A percentile compares a stretch with the other conserved stretches of the same genome.
phyloP scores from a whole-genome alignment of 202 grass and related monocot genomes.

The Schoenoplectus tabernaemontani region DNA sequence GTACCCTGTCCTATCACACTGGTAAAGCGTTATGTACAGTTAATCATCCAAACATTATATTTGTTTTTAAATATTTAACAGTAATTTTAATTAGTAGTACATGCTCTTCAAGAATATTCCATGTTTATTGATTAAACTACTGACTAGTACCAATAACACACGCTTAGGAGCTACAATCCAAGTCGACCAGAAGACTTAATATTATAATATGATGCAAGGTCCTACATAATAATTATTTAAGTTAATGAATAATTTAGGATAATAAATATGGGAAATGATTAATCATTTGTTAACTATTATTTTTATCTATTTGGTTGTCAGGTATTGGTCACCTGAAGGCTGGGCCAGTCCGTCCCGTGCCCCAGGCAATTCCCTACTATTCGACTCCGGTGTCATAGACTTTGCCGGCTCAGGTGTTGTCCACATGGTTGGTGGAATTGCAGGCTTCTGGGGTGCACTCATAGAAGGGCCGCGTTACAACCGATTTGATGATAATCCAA shows the following conservation, averaged over 20 bases:
- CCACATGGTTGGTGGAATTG: constrained; percentile 40
- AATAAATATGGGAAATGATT: neutral
- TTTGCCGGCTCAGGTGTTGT: constrained; percentile 42
- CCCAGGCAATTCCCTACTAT: constrained; percentile 8
- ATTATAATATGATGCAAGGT: neutral
- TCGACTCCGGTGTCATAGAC: constrained; percentile 31
- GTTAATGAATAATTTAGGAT: neutral
- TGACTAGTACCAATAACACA: neutral
- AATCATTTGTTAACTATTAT: neutral
- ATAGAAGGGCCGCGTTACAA: constrained; percentile 33
- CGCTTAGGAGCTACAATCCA: neutral
- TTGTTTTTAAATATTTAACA: neutral
- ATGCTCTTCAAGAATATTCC: neutral
- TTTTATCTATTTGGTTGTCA: neutral
- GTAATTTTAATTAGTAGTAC: neutral
- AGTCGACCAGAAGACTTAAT: neutral
- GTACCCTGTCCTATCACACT: constrained; percentile 34
- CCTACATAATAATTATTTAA: neutral
- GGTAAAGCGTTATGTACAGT: constrained; percentile 11
- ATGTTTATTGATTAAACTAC: neutral
- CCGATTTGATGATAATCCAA: neutral
- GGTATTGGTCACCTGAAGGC: constrained; percentile 34
- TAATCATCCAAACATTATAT: neutral
- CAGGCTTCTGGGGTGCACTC: constrained; percentile 32
- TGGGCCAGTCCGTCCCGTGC: constrained; percentile 22